Percentiles rank a stretch among this genome's conserved stretches.
These are phyloP conservation scores for Helotiales sp. DNA, from an alignment of 2,329 filamentous ascomycete genomes.

Conservation along the genomic window DNA sequence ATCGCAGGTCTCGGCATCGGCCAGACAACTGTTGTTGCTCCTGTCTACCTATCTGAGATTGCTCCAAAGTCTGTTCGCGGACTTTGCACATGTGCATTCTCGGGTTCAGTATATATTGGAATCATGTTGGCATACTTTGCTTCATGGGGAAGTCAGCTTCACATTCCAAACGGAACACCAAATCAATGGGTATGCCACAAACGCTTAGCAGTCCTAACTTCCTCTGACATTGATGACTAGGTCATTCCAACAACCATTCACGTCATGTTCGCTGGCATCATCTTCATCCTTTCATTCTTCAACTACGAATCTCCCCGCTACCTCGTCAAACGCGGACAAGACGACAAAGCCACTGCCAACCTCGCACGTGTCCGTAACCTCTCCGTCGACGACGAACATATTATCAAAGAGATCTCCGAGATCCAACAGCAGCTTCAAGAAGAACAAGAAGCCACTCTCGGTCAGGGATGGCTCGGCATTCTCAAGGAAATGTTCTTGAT, in stretches of 20 bases:
- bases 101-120: constrained; percentile 72
- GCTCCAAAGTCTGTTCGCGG: constrained; percentile 69
- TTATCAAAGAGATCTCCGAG: constrained; percentile 59
- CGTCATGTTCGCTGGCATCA: constrained; percentile 74
- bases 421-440: constrained; percentile 68
- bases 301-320: constrained; percentile 71
- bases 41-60: constrained; percentile 73
- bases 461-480: constrained; percentile 61
- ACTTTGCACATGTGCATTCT: constrained; percentile 71
- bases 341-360: constrained; percentile 54
- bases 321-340: constrained; percentile 61
- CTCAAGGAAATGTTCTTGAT: constrained; percentile 68
- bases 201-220: background rate
- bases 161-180: constrained; percentile 47
- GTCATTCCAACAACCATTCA: constrained; percentile 73
- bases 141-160: constrained; percentile 59
- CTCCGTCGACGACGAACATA: constrained; percentile 57
- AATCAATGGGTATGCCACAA: constrained; percentile 47
- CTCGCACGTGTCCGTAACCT: constrained; percentile 61
- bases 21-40: constrained; percentile 66
- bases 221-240: constrained; percentile 42
- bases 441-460: constrained; percentile 70
- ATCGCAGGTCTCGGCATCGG: constrained; percentile 64
- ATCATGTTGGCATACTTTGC: constrained; percentile 80
- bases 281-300: constrained; percentile 68